Evolutionary conservation across 208 protist species (phyloP).

Genomic region (Willaertia magna): DNA sequence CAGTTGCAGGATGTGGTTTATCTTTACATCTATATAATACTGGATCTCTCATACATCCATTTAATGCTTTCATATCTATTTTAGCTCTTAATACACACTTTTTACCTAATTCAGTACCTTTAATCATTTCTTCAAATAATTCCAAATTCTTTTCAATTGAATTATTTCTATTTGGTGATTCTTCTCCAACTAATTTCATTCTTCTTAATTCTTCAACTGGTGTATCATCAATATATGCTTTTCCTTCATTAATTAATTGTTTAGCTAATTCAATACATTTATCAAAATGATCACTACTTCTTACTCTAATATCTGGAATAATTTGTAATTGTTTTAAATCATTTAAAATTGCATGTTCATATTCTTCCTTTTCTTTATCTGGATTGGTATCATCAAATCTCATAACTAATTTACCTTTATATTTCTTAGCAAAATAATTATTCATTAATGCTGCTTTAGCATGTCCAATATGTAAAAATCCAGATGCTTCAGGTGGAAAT

Average conservation of each 20-base stretch:
- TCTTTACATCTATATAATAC: conserved; percentile 14
- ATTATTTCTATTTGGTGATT: conserved; percentile 65
- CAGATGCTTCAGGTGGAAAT: conserved; percentile 91
- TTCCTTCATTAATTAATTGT: conserved; percentile 66
- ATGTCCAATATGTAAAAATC: conserved; percentile 94
- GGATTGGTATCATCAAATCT: conserved; percentile 99
- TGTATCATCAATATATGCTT: conserved; percentile 94
- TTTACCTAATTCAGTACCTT: conserved; percentile 58
- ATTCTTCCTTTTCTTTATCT: conserved; percentile 89
- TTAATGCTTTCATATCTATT: conserved; percentile 82
- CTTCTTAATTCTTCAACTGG: conserved; percentile 79
- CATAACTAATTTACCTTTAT: conserved; percentile 91
- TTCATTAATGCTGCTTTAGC: conserved; percentile 96
- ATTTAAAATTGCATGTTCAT: conserved; percentile 81
- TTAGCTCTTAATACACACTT: conserved; percentile 88
- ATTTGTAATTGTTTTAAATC: conserved; percentile 84
- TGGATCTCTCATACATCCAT: conserved; percentile 91
- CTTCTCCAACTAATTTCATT: conserved; percentile 68
- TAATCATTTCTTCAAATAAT: conserved; percentile 86
- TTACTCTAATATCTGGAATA: conserved; percentile 54
- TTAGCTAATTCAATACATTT: conserved; percentile 70
- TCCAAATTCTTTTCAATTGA: conserved; percentile 83
- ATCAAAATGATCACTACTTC: conserved; percentile 95
- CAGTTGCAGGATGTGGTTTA: background rate
- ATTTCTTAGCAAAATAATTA: conserved; percentile 82